A percentile compares a stretch with the other conserved stretches of the same genome.
Conservation (phyloP, 805 yeast species). For the Cyberlindnera bimundalis region DNA sequence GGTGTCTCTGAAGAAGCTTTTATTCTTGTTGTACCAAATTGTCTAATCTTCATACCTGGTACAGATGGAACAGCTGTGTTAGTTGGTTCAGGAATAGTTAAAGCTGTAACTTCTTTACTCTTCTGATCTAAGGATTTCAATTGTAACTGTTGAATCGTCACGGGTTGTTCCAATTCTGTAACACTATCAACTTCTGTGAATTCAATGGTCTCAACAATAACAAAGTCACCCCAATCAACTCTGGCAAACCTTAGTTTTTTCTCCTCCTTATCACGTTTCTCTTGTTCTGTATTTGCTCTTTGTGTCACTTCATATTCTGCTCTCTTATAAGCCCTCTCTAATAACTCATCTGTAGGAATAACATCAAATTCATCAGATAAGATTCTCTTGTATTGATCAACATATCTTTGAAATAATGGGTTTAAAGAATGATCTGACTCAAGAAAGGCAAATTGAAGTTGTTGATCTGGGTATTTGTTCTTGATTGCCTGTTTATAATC, state of each 20-base stretch:
- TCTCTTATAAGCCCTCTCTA: slow-evolving; percentile 47
- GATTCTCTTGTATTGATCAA: slow-evolving; percentile 51
- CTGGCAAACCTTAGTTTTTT: slow-evolving; percentile 58
- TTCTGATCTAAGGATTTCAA: slow-evolving; percentile 47
- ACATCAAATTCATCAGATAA: slow-evolving; percentile 21
- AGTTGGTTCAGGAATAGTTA: slow-evolving; percentile 8
- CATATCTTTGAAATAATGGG: slow-evolving; percentile 42
- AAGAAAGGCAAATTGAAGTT: slow-evolving; percentile 67
- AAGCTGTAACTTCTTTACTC: slow-evolving; percentile 19
- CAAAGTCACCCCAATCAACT: slow-evolving; percentile 86
- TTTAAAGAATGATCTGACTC: slow-evolving; percentile 58
- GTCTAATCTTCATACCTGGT: slow-evolving; percentile 60
- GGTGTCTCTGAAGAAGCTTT: slow-evolving; percentile 27
- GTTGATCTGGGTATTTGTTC: slow-evolving; percentile 31
- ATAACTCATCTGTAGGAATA: slow-evolving; percentile 30
- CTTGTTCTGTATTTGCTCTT: slow-evolving; percentile 35
- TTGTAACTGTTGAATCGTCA: slow-evolving; percentile 55
- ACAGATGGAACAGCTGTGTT: slow-evolving; percentile 7
- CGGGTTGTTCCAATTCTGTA: slow-evolving; percentile 49
- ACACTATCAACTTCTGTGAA: slow-evolving; percentile 60
- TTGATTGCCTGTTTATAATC: slow-evolving; percentile 40
- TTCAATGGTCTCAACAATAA: slow-evolving; percentile 62
- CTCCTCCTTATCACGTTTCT: slow-evolving; percentile 32
- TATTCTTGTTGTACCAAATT: slow-evolving; percentile 69
- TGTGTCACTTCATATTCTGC: slow-evolving; percentile 48